Evolutionary conservation across 225 moss, liverwort and hornwort genomes (phyloP), one percentile per base, ranked within the genome.

Genomic region (Anthoceros angustus): DNA sequence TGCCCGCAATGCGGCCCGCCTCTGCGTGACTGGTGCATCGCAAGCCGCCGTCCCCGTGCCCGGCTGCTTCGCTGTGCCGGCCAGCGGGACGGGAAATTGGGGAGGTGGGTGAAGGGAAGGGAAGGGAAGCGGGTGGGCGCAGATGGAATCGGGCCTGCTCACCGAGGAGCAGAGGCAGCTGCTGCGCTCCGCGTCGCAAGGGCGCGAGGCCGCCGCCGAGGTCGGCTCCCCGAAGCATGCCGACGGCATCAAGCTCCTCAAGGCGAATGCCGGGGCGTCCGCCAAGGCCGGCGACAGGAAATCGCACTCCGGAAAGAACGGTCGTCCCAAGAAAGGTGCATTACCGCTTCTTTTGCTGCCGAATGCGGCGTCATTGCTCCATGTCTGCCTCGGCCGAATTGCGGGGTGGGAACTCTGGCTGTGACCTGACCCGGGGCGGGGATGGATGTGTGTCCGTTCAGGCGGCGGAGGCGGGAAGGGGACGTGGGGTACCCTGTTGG

Each of bases 151-250:
- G 66, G 90, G 88, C 15, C 90, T 95, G 69, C 73, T 95, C 74
- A 95, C 94, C 16, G 90, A 90, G 39, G 94, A 91, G 79, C 94
- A 95, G 80, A 86, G 94, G 63, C 85, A 85, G 72, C 77, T 95
- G 80, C 74, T 95, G 82, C 75, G 88, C 66, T 86, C 94, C 63
- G 77, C 79, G 23, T 95, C 94, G 61, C 88, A 86, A 68, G 94
- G 94, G 64, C 83, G 91, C 55, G 94, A 86, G 40, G 49, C 64
- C 18, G 40, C 86, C 40, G 82, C 83, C 10, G 80, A 66, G 40
- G 66, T 41, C 1, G 70, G 73, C 12, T 81, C 81, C n/a, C 81
- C 81, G 9, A 81, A 73, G 45, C 68, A 72, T 42, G 69, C 75
- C 74, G 25, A 72, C 43, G 75, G 68, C 42, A 77, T 3, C 74